These are phyloP conservation scores for Purpureocillium takamizusanense DNA, from an alignment of 2,329 filamentous ascomycete genomes.

Conservation along the genomic window DNA sequence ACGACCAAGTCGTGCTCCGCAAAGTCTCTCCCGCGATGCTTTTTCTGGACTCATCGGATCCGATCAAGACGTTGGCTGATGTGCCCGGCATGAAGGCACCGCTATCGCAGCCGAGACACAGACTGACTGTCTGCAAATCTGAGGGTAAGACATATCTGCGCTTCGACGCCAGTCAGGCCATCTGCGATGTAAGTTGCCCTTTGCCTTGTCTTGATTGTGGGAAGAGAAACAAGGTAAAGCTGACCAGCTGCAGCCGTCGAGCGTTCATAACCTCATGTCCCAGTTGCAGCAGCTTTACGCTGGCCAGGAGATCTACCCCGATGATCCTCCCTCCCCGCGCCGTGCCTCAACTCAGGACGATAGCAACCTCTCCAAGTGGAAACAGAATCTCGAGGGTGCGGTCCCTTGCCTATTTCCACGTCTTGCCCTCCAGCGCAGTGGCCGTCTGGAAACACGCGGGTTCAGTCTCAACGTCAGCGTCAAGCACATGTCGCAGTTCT, in stretches of 20 bases:
- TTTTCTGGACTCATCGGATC: constrained; percentile 37
- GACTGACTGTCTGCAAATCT: constrained; percentile 40
- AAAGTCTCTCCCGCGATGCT: constrained; percentile 41
- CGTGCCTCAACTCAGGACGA: constrained; percentile 16
- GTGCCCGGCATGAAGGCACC: constrained; percentile 30
- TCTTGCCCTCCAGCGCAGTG: constrained; percentile 18
- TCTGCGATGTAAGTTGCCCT: constrained; percentile 32
- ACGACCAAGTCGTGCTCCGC: constrained; percentile 39
- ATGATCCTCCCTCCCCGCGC: constrained; percentile 13
- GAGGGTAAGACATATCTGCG: constrained; percentile 34
- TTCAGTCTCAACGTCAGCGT: constrained; percentile 31
- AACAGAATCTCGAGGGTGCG: constrained; percentile 24
- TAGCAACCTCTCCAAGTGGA: constrained; percentile 31
- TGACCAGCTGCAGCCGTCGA: constrained; percentile 14
- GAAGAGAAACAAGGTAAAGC: constrained; percentile 1
- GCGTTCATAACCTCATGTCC: constrained; percentile 35
- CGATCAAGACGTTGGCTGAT: constrained; percentile 25
- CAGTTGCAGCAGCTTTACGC: constrained; percentile 37
- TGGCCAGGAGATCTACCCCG: constrained; percentile 19
- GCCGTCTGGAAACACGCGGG: constrained; percentile 22
- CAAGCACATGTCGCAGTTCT: constrained; percentile 34
- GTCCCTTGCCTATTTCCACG: constrained; percentile 37
- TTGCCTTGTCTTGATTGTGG: too few species aligned
- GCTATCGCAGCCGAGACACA: constrained; percentile 34
- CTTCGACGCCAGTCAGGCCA: constrained; percentile 39